Evolutionary conservation across 306 rosid species (phyloP), one percentile per base, ranked within the genome.

Genomic region (Hylodesmum podocarpum): DNA sequence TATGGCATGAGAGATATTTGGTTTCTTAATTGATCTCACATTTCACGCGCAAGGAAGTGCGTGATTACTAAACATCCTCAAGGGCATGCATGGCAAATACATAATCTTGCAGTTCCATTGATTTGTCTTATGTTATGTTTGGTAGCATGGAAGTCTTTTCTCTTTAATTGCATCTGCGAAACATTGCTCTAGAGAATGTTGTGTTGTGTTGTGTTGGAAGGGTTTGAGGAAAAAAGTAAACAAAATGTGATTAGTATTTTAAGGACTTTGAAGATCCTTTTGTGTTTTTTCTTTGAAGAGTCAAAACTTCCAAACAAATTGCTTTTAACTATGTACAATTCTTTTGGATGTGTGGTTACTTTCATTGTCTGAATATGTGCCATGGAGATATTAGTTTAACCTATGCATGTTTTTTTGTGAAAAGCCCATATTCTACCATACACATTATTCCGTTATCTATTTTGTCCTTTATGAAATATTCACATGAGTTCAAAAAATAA

Each of bases 121-220:
- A 49, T 76, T 65, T 50, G 72, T 62, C 72, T 75, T 44, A 59
- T 50, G 50, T 33, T 34, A 21, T 47, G 73, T 76, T 64, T 15
- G 73, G 53, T 65, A 24, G 21, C 65, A 16, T 36, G n/a, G 5
- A 24, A 36, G 34, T 65, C 54, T 37, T 50, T 64, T 36, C 25
- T 33, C 43, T 53, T 49, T 31, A 24, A 51, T 50, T 16, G n/a
- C 43, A 15, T 65, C 54, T 49, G 41, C 54, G 29, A 49, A 64
- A 12, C 53, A 51, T 24, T 13, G 66, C 43, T 16, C 22, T 36
- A 50, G 73, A 6, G 80, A 76, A 76, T 37, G 16, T 27, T 57
- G 64, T 24, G 19, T 27, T 57, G 64, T 24, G 19, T 33, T 34
- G 16, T 34, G 40, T 44, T 74, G 50, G 21, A 49, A 39, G 28